Evolutionary conservation across 225 moss, liverwort and hornwort genomes (phyloP).

Genomic region (Sphagnum tenellum): DNA sequence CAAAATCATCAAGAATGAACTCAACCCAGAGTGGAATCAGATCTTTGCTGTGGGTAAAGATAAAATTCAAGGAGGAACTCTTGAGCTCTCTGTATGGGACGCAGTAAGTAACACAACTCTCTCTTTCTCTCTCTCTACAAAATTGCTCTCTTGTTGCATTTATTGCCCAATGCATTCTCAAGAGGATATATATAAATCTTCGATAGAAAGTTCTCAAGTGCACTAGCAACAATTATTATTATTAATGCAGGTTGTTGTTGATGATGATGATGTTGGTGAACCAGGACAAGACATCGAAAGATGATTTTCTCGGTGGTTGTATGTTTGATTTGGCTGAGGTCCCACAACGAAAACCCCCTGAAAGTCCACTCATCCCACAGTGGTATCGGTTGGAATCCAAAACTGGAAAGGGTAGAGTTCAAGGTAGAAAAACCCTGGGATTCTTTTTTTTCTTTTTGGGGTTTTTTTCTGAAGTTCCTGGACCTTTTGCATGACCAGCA

Average conservation of each 20-base stretch:
- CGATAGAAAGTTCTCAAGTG: no score
- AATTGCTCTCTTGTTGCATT: no score
- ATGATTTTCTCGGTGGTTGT: conserved; percentile 84
- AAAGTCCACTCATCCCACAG: conserved; percentile 66
- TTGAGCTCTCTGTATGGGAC: conserved; percentile 88
- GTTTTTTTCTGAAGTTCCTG: no score
- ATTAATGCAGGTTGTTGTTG: no score
- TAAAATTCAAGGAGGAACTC: conserved; percentile 59
- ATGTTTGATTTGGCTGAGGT: conserved; percentile 60
- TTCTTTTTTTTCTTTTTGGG: no score
- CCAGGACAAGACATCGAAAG: conserved; percentile 63
- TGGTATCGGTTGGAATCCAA: conserved; percentile 89
- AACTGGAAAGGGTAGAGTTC: conserved; percentile 55
- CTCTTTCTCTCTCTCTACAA: not conserved
- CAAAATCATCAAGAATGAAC: conserved; percentile 44
- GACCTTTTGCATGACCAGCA: no score
- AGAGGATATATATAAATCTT: no score
- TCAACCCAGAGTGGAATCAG: conserved; percentile 89
- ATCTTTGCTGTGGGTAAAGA: conserved; percentile 89
- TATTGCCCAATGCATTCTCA: no score
- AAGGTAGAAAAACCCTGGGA: conserved; percentile 31
- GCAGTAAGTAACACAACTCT: conserved; percentile 25
- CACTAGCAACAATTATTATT: no score
- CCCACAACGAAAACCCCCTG: conserved; percentile 69
- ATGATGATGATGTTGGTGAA: no score